These are phyloP conservation scores for Butyriboletus appendiculatus DNA, from an alignment of 1,284 basidiomycete species.

Conservation along the genomic window DNA sequence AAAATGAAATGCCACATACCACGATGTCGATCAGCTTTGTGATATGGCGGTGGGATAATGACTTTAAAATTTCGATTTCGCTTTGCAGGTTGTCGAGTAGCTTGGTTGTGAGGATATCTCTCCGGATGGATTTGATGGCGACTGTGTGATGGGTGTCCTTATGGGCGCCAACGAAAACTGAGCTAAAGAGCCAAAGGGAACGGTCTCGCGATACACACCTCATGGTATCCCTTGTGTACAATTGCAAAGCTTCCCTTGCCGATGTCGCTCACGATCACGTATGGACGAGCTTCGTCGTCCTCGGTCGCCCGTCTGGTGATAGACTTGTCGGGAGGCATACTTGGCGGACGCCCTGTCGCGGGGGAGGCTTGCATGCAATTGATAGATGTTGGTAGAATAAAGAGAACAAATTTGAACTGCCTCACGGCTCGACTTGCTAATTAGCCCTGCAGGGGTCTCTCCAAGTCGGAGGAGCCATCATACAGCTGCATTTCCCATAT, in stretches of 20 bases:
- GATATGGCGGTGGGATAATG: slow-evolving; percentile 90
- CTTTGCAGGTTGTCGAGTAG: slow-evolving; percentile 96
- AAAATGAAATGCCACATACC: slow-evolving; percentile 42
- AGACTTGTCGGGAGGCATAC: slow-evolving; percentile 30
- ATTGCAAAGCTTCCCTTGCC: slow-evolving; percentile 95
- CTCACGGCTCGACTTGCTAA: slow-evolving; percentile 19
- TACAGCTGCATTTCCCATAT: slow-evolving; percentile 21
- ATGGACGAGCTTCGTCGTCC: slow-evolving; percentile 70
- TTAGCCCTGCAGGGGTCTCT: slow-evolving; percentile 29
- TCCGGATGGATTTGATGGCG: slow-evolving; percentile 95
- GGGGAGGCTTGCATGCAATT: slow-evolving; percentile 21
- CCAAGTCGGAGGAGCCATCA: slow-evolving; percentile 16
- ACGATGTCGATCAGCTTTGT: slow-evolving; percentile 94
- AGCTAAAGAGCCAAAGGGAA: not conserved
- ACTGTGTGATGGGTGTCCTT: slow-evolving; percentile 79
- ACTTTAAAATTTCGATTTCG: slow-evolving; percentile 97
- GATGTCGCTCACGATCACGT: slow-evolving; percentile 70
- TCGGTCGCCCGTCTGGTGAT: slow-evolving; percentile 37
- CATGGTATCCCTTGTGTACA: slow-evolving; percentile 92
- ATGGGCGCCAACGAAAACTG: slow-evolving; percentile 10
- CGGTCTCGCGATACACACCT: slow-evolving; percentile 50
- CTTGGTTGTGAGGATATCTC: slow-evolving; percentile 88
- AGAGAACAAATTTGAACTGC: slow-evolving; percentile 5
- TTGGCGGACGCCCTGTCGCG: slow-evolving; percentile 16
- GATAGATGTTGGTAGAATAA: slow-evolving; percentile 12